Base-by-base conservation (phyloP, 2,329 filamentous ascomycete genomes). In the Aspergillus fructus region DNA sequence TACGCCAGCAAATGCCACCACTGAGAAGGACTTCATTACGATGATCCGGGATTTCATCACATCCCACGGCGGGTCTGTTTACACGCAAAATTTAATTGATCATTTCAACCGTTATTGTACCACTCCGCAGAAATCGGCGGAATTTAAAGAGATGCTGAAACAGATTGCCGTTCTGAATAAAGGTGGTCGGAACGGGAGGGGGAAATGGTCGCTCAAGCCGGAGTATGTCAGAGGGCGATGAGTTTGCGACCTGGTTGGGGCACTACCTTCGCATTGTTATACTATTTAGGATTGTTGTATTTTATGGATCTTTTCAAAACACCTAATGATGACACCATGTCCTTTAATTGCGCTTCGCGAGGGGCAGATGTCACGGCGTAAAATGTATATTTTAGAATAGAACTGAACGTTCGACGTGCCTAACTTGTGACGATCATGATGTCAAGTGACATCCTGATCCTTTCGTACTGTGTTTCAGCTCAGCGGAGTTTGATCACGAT, bases 51-150 rank as follows among this genome's bases (percentile, higher is more conserved):
- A 88, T 42, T 97, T 92, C 65, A 87, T 97, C 62, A 81, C 83
- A 45, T 81, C 85, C 23, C 91, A 96, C 55, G 89, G 90, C 9
- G 92, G 92, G 3, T 83, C 85, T 34, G 90, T 90, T 5, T 87
- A 90, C 5, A 93, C 89, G 42, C 91, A 96, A 76, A 88, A 91
- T 80, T 76, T 97, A 45, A 89, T 96, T 23, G 90, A 96, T 67
- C 91, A 96, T 68, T 97, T 97, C 74, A 91, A 93, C 73, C 85
- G 85, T 13, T 89, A 87, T 67, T 96, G 91, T 69, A 84, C 83
- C 21, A 89, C 85, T 43, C 75, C 81, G 24, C 83, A 85, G 60
- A 84, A 90, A 59, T 88, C 87, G 51, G 84, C 85, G 17, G 89
- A 92, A 71, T 97, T 97, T 71, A 93, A 92, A 75, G 81, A 84